These are phyloP conservation scores for Spirogloea muscicola DNA, from an alignment of 139 green algal genomes.

Conservation along the genomic window DNA sequence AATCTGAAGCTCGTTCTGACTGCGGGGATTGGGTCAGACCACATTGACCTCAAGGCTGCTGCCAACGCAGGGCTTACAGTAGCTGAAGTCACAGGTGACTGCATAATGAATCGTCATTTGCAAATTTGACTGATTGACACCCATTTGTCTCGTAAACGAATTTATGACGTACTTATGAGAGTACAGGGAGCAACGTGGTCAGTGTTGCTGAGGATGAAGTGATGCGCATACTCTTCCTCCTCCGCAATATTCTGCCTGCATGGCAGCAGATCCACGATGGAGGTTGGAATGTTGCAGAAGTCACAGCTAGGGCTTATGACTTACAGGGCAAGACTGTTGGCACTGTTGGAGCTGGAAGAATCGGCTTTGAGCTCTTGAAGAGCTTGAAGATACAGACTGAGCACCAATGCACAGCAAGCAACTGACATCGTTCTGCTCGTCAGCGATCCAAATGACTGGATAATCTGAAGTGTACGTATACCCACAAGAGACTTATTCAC, in stretches of 20 bases:
- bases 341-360: constrained; percentile 1
- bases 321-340: constrained; percentile 4
- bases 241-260: constrained; percentile 2
- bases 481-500: no score
- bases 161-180: no score
- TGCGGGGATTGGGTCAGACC: no score
- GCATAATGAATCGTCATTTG: no score
- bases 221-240: constrained; percentile 9
- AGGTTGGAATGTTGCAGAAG: constrained; percentile 5
- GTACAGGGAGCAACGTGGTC: constrained; percentile 5
- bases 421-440: not conserved
- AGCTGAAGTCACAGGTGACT: no score
- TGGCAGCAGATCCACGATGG: not conserved
- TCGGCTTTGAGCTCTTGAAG: constrained; percentile 5
- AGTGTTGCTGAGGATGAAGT: constrained; percentile 17
- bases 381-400: not conserved
- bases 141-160: no score
- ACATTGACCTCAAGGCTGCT: no score
- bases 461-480: no score
- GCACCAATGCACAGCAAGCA: not conserved
- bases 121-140: no score
- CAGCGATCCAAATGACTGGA: not conserved
- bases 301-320: not conserved
- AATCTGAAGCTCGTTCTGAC: no score
- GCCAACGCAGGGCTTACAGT: no score